Evolutionary conservation across 306 rosid genomes (phyloP).

Genomic region (Prunus dulcis): DNA sequence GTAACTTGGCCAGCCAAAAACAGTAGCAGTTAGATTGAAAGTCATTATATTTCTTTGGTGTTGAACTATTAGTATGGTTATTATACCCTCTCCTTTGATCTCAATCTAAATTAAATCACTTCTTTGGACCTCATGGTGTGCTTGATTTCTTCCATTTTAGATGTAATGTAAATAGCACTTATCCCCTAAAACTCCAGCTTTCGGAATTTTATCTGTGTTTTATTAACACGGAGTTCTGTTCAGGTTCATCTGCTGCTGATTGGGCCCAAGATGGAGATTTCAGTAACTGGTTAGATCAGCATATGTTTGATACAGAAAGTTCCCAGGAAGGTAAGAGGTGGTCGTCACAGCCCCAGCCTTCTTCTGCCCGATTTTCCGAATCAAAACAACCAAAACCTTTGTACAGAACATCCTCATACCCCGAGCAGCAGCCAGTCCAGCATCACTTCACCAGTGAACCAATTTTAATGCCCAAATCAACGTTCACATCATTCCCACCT

Average conservation of each 20-base stretch:
- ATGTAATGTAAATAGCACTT: background rate
- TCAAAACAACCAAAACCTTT: conserved; percentile 57
- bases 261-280: conserved; percentile 52
- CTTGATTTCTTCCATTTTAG: background rate
- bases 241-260: conserved; percentile 62
- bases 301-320: conserved; percentile 36
- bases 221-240: conserved; percentile 29
- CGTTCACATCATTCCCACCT: conserved; percentile 50
- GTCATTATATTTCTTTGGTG: background rate
- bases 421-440: conserved; percentile 72
- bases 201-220: conserved; percentile 12
- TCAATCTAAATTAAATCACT: background rate
- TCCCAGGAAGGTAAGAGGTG: conserved; percentile 56
- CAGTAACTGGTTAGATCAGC: conserved; percentile 51
- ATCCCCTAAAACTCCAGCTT: background rate
- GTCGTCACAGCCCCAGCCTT: conserved; percentile 65
- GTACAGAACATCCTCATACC: conserved; percentile 84
- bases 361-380: conserved; percentile 47
- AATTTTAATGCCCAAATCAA: conserved; percentile 52
- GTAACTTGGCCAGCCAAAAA: background rate
- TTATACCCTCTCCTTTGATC: background rate
- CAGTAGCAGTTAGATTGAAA: background rate
- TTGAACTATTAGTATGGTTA: background rate
- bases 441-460: conserved; percentile 69
- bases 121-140: background rate